Evolutionary conservation across 768 basidiomycete species (phyloP).

Genomic region (Gloeophyllum trabeum): DNA sequence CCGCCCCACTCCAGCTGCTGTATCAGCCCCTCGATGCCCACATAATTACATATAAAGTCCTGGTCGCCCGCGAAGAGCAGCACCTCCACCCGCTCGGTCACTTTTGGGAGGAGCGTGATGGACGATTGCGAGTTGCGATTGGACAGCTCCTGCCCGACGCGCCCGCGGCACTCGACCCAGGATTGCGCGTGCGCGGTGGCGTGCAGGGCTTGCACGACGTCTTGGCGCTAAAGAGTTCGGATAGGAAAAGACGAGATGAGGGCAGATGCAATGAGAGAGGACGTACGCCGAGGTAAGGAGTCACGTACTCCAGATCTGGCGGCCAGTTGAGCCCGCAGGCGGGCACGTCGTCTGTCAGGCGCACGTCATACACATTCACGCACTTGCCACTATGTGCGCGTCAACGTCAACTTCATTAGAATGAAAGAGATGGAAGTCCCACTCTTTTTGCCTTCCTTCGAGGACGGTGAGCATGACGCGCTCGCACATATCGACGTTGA

Average conservation of each 20-base stretch:
- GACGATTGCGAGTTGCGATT: conserved; percentile 50
- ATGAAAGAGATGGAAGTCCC: conserved; percentile 7
- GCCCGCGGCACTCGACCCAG: conserved; percentile 80
- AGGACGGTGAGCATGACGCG: conserved; percentile 36
- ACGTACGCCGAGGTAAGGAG: conserved; percentile 71
- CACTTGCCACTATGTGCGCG: conserved; percentile 55
- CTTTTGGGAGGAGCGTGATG: conserved; percentile 62
- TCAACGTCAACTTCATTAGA: not conserved
- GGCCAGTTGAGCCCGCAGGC: conserved; percentile 99
- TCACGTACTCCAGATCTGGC: conserved; percentile 67
- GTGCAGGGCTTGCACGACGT: conserved; percentile 79
- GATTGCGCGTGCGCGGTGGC: conserved; percentile 62
- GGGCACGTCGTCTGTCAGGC: conserved; percentile 74
- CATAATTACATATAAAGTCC: conserved; percentile 93
- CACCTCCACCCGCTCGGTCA: conserved; percentile 76
- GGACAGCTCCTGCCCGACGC: conserved; percentile 53
- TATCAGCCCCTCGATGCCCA: conserved; percentile 83
- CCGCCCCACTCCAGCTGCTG: conserved; percentile 82
- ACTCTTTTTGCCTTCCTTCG: conserved; percentile 28
- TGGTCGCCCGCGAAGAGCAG: conserved; percentile 92
- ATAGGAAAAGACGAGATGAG: conserved; percentile 1
- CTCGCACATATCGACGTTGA: conserved; percentile 49
- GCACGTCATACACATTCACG: conserved; percentile 91
- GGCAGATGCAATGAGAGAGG: not conserved
- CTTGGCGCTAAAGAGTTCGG: conserved; percentile 42